Evolutionary conservation across 768 basidiomycete species (phyloP), one percentile per base, ranked within the genome.

Genomic region (Pisolithus sp.): DNA sequence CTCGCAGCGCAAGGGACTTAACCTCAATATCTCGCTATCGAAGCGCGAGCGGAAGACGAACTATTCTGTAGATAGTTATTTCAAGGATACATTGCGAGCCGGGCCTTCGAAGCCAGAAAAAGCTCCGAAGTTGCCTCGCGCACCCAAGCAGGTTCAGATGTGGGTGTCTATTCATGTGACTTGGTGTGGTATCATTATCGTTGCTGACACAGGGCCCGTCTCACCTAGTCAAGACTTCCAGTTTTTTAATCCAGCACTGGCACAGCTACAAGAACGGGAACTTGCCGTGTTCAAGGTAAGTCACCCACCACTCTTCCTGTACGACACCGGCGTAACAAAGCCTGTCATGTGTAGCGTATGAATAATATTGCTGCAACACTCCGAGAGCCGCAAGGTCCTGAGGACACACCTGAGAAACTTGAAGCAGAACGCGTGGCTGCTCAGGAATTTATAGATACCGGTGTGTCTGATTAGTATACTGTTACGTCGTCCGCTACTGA

Each of bases 61-160:
- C 62, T 97, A 96, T 68, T 93, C 91, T 0, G 89, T 97, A 34
- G 93, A 97, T 62, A 85, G 80, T 46, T 99, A 99, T 68, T 96
- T 94, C 79, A 89, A 93, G 68, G 92, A 94, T 63, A 85, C 88
- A 0, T 75, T 97, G 60, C 84, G 89, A 13, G 82, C 81, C 8
- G 87, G 88, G 0, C 81, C 86, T 1, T 82, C 83, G 18, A 92
- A 93, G 68, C 71, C 73, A 23, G 86, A 89, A 53, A 95, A 93
- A 65, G 83, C 79, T 10, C 85, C 89, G 2, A 93, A 92, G 62
- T 65, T 90, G 20, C 85, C 91, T 2, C 77, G 89, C 17, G 87
- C 90, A 4, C 93, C 93, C 5, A 94, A 94, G 65, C 92, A 93
- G 68, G 79, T 93, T 51, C 72, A 79, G 8, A 81, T 91, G 91